phyloP scores from a whole-genome alignment of 495 filamentous ascomycete genomes.

The Haplographium delicatum region DNA sequence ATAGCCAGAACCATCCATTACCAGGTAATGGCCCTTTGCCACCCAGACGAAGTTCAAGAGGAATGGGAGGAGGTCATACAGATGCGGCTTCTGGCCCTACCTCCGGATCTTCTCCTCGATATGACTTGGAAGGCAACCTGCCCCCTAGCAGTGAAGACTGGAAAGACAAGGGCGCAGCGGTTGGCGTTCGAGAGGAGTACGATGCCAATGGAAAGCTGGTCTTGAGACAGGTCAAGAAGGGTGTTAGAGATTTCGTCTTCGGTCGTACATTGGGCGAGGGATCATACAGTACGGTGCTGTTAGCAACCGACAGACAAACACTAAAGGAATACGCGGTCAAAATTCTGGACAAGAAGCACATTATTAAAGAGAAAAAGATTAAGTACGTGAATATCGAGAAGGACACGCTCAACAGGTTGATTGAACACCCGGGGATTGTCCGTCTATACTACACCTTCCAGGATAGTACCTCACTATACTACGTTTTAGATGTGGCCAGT shows the following conservation, averaged over 20 bases:
- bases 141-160: slow-evolving; percentile 80
- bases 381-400: slow-evolving; percentile 99
- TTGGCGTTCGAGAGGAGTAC: slow-evolving; percentile 68
- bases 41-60: slow-evolving; percentile 62
- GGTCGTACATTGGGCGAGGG: slow-evolving; percentile 90
- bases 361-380: slow-evolving; percentile 99
- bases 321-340: slow-evolving; percentile 98
- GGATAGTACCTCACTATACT: slow-evolving; percentile 92
- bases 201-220: slow-evolving; percentile 82
- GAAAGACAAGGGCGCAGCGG: slow-evolving; percentile 88
- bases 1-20: slow-evolving; percentile 51
- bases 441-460: slow-evolving; percentile 99
- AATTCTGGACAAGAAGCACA: slow-evolving; percentile 96
- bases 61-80: slow-evolving; percentile 42
- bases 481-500: slow-evolving; percentile 90
- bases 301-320: slow-evolving; percentile 92
- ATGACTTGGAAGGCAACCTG: slow-evolving; percentile 59
- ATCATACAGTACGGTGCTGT: slow-evolving; percentile 94
- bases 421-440: slow-evolving; percentile 94
- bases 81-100: slow-evolving; percentile 35
- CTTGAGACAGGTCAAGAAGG: slow-evolving; percentile 85
- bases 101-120: slow-evolving; percentile 35
- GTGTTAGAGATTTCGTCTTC: slow-evolving; percentile 95
- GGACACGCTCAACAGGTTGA: slow-evolving; percentile 92
- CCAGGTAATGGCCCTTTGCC: slow-evolving; percentile 55